Conservation (phyloP, 1,284 basidiomycete species). For the Pseudozyma sp. region DNA sequence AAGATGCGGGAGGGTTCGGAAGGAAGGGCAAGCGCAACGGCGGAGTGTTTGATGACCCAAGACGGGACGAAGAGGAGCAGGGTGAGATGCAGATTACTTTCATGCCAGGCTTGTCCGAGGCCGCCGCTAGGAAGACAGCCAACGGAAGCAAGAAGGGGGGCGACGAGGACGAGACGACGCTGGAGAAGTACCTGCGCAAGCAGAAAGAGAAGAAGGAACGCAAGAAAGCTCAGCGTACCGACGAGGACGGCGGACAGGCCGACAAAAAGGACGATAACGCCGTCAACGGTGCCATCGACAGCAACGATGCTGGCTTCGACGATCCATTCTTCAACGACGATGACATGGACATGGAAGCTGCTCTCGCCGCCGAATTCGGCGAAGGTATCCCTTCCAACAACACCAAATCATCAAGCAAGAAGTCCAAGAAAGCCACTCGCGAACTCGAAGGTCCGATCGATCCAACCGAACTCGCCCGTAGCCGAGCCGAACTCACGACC, state of each 20-base stretch:
- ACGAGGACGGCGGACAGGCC: conserved; percentile 18
- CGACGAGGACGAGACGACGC: conserved; percentile 63
- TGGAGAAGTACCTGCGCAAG: conserved; percentile 67
- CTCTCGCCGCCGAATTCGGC: conserved; percentile 68
- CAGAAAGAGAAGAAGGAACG: conserved; percentile 66
- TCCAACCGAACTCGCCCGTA: conserved; percentile 27
- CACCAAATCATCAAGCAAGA: conserved; percentile 14
- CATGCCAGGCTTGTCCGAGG: conserved; percentile 63
- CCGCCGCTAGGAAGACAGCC: conserved; percentile 48
- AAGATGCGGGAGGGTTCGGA: conserved; percentile 31
- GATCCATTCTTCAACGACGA: conserved; percentile 74
- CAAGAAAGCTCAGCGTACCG: conserved; percentile 37
- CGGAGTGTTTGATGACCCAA: conserved; percentile 56
- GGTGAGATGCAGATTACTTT: conserved; percentile 66
- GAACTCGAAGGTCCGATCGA: conserved; percentile 5
- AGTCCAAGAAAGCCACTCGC: conserved; percentile 16
- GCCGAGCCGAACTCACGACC: conserved; percentile 37
- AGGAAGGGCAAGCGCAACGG: conserved; percentile 33
- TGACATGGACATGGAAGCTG: conserved; percentile 63
- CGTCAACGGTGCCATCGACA: conserved; percentile 21
- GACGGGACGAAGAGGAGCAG: conserved; percentile 46
- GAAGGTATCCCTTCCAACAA: conserved; percentile 68
- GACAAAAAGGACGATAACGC: conserved; percentile 9
- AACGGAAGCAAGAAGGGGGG: conserved; percentile 20
- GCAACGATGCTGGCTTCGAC: conserved; percentile 62